Evolutionary conservation across 306 rosid genomes (phyloP).

Genomic region (Corylus heterophylla): DNA sequence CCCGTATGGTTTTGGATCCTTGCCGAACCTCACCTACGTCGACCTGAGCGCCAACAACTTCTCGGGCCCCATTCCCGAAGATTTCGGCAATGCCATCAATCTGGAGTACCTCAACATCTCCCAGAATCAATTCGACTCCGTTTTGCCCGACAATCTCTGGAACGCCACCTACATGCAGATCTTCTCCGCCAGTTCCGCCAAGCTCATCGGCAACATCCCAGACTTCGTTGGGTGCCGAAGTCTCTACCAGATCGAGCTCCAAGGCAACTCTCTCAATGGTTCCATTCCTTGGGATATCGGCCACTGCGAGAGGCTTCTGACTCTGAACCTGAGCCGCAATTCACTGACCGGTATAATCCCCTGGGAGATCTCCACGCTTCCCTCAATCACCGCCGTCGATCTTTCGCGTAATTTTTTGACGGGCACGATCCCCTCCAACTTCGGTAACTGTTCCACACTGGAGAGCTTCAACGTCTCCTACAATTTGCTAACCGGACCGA

Average conservation of each 20-base stretch:
- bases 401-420: slow-evolving; percentile 78
- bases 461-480: slow-evolving; percentile 75
- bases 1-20: slow-evolving; percentile 56
- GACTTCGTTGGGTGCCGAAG: slow-evolving; percentile 65
- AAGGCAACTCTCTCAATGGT: slow-evolving; percentile 55
- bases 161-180: slow-evolving; percentile 54
- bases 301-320: slow-evolving; percentile 68
- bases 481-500: slow-evolving; percentile 74
- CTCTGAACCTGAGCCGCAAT: slow-evolving; percentile 63
- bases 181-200: slow-evolving; percentile 66
- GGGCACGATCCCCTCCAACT: slow-evolving; percentile 80
- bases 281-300: slow-evolving; percentile 83
- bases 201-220: slow-evolving; percentile 64
- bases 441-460: slow-evolving; percentile 69
- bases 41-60: slow-evolving; percentile 79
- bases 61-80: slow-evolving; percentile 60
- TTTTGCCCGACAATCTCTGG: slow-evolving; percentile 68
- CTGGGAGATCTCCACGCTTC: slow-evolving; percentile 81
- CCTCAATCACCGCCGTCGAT: slow-evolving; percentile 77
- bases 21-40: slow-evolving; percentile 59
- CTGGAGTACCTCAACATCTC: slow-evolving; percentile 70
- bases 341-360: slow-evolving; percentile 84
- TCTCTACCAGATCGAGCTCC: slow-evolving; percentile 68
- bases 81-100: slow-evolving; percentile 57
- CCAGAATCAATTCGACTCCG: slow-evolving; percentile 48